A percentile compares a stretch with the other conserved stretches of the same genome.
Evolutionary conservation across 805 yeast genomes (phyloP).

Genomic region (Komagataella ulmi): DNA sequence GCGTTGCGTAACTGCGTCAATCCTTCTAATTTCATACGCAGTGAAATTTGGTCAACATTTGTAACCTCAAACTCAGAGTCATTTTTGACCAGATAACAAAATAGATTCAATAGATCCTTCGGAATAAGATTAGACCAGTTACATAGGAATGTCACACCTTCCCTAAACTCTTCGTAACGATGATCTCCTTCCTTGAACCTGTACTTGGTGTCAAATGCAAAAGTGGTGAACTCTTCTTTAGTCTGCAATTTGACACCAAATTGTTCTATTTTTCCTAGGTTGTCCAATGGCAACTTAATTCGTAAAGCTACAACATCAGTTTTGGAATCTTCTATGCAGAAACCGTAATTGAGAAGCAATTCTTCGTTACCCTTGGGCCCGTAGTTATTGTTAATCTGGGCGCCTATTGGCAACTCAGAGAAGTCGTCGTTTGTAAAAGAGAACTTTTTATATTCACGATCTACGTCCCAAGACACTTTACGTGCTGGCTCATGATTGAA

Average conservation of each 20-base stretch:
- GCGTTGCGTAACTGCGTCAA: slow-evolving; percentile 41
- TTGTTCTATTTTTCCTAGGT: slow-evolving; percentile 1
- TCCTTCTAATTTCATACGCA: slow-evolving; percentile 50
- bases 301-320: slow-evolving; percentile 50
- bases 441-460: slow-evolving; percentile 4
- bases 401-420: slow-evolving; percentile 7
- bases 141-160: slow-evolving; percentile 1
- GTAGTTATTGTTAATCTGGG: slow-evolving; percentile 67
- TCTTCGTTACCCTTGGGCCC: slow-evolving; percentile 86
- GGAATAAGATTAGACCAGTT: slow-evolving; percentile 20
- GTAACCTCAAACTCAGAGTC: slow-evolving; percentile 31
- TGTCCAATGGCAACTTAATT: slow-evolving; percentile 29
- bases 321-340: slow-evolving; percentile 40
- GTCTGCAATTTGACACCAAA: slow-evolving; percentile 13
- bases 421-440: slow-evolving; percentile 4
- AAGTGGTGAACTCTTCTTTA: slow-evolving; percentile 15
- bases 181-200: slow-evolving; percentile 2
- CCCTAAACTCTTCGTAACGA: not conserved
- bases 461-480: slow-evolving; percentile 48
- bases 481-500: slow-evolving; percentile 58
- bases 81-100: slow-evolving; percentile 36
- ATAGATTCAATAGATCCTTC: slow-evolving; percentile 32
- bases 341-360: slow-evolving; percentile 71
- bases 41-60: not conserved
- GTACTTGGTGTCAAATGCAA: slow-evolving; percentile 6